Percentiles rank a stretch among this genome's conserved stretches.
Conservation (phyloP, 805 yeast genomes). For the Yarrowia sp. region DNA sequence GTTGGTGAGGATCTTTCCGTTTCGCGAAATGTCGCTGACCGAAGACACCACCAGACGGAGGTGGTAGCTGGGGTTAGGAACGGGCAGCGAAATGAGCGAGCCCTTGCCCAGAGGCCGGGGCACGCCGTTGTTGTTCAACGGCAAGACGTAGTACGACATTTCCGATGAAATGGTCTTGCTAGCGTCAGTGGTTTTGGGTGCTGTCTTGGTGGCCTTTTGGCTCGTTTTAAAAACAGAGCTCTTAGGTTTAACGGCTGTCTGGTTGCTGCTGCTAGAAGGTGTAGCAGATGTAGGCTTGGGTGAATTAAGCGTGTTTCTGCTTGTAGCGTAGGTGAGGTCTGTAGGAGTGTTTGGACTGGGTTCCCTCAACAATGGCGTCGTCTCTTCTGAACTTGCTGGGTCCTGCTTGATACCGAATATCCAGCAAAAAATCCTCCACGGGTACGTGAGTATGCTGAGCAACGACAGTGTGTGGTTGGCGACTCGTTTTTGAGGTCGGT, state of each 20-base stretch:
- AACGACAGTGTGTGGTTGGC: constrained; percentile 12
- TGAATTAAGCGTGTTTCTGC: constrained; percentile 6
- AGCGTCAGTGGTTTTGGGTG: background rate
- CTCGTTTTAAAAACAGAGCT: background rate
- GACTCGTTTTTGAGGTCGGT: background rate
- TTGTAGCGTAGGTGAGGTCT: too few species aligned
- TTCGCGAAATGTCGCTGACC: constrained; percentile 66
- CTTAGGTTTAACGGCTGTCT: background rate
- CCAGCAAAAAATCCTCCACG: constrained; percentile 23
- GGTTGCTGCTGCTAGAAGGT: background rate
- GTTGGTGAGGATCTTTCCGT: constrained; percentile 72
- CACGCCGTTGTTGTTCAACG: constrained; percentile 33
- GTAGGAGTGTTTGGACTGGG: background rate
- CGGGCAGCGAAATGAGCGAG: constrained; percentile 40
- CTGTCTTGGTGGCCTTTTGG: background rate
- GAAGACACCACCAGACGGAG: constrained; percentile 68
- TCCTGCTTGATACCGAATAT: constrained; percentile 20
- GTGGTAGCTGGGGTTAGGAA: constrained; percentile 40
- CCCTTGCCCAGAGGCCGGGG: constrained; percentile 39
- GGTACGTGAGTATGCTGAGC: constrained; percentile 13
- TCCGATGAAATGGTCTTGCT: background rate
- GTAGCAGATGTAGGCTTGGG: background rate
- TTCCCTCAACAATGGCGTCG: constrained; percentile 5
- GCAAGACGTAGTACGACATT: constrained; percentile 28
- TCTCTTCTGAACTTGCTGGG: background rate